Percentiles rank a stretch among this genome's conserved stretches.
Conservation (phyloP, 2,329 filamentous ascomycete genomes). For the Blastomyces emzantsi region DNA sequence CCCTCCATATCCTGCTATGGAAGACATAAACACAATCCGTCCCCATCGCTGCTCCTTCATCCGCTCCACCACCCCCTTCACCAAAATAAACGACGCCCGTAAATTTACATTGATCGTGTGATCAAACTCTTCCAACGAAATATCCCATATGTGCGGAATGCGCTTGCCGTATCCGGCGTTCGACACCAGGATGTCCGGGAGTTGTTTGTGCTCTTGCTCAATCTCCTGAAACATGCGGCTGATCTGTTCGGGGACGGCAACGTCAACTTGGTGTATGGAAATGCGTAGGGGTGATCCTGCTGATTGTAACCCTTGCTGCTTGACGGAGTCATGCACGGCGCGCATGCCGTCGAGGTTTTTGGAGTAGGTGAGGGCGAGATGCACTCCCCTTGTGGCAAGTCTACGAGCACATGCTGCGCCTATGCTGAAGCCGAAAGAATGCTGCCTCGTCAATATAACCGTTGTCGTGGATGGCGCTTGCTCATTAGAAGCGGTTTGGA, state of each 20-base stretch:
- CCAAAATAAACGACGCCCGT: conserved; percentile 53
- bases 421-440: conserved; percentile 39
- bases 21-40: conserved; percentile 55
- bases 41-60: conserved; percentile 56
- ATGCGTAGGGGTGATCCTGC: conserved; percentile 33
- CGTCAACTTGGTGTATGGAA: conserved; percentile 50
- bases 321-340: conserved; percentile 37
- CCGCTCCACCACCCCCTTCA: conserved; percentile 50
- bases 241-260: conserved; percentile 47
- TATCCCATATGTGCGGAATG: conserved; percentile 49
- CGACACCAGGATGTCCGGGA: conserved; percentile 55
- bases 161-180: conserved; percentile 60
- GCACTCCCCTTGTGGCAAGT: conserved; percentile 44
- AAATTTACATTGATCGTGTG: conserved; percentile 54
- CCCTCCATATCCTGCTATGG: conserved; percentile 54
- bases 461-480: neutral
- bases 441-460: neutral
- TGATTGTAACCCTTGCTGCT: conserved; percentile 17
- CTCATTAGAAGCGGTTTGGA: neutral
- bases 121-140: conserved; percentile 56
- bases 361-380: conserved; percentile 53
- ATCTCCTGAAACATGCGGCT: conserved; percentile 48
- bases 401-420: conserved; percentile 50
- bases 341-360: conserved; percentile 42
- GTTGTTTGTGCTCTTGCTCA: conserved; percentile 42